Base-by-base conservation (phyloP, 2,329 filamentous ascomycete genomes). In the Alternaria novae-zelandiae region DNA sequence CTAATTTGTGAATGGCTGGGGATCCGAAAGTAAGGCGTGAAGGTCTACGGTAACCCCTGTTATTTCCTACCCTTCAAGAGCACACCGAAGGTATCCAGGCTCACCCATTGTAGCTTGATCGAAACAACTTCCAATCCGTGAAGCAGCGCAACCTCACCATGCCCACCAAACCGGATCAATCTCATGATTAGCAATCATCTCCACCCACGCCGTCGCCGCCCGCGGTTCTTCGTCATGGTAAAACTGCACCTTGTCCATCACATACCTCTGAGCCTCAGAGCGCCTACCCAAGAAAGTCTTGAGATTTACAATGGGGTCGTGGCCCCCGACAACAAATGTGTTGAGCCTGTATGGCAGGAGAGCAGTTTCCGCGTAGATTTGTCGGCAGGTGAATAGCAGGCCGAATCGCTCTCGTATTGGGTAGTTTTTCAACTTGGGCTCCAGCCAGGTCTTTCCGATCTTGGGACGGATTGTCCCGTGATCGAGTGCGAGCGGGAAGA, bases 91-190 rank as follows among this genome's bases (percentile, higher is more conserved):
- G 0, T 9, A 36, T n/a, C 4, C 15, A 36, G 8, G 32, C 15
- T 3, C 7, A n/a, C 7, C 0, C 4, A 36, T 36, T 1, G 32
- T 36, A n/a, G 15, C 36, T 17, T 41, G 2, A 41, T 17, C 36
- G 1, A 11, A 0, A 10, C n/a, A 1, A 11, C 11, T 1, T 41
- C 15, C 36, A 17, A 41, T 1, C n/a, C n/a, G 2, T 17, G 1
- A 17, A 41, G n/a, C 11, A 41, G 36, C 36, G 9, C 36, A 17
- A 41, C 4, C 32, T 41, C 32, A 17, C 0, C 0, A 0, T 17
- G 32, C 32, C 8, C 0, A 41, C 32, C 32, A 41, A 41, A 0
- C 32, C 32, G 32, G 32, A 0, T 41, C 32, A 17, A 41, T 0
- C 8, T 41, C 32, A 17, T n/a, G n/a, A n/a, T 0, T 17, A 1